Percentiles rank a stretch among this genome's conserved stretches.
Evolutionary conservation across 805 yeast species (phyloP).

Genomic region (Ogataea chonburiensis): DNA sequence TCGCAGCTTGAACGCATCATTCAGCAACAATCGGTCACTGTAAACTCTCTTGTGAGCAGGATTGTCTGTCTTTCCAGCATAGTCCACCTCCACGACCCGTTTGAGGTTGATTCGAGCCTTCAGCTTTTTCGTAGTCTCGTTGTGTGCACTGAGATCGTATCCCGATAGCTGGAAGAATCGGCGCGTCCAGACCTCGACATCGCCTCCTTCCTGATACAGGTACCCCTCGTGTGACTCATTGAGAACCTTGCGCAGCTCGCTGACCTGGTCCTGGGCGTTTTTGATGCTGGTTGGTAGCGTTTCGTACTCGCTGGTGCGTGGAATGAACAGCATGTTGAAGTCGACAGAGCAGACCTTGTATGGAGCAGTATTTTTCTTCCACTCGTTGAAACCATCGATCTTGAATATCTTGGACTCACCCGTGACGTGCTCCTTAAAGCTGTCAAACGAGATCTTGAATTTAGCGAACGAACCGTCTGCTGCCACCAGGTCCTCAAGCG

Average conservation of each 20-base stretch:
- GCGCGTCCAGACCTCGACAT: slow-evolving; percentile 68
- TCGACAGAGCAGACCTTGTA: slow-evolving; percentile 65
- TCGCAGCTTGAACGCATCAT: slow-evolving; percentile 70
- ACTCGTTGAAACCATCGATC: slow-evolving; percentile 74
- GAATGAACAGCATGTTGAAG: slow-evolving; percentile 66
- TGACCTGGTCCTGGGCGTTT: slow-evolving; percentile 45
- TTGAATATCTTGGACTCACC: slow-evolving; percentile 52
- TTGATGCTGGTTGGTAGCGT: slow-evolving; percentile 68
- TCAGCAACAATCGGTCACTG: slow-evolving; percentile 67
- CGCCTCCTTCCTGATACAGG: slow-evolving; percentile 90
- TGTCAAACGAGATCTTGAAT: slow-evolving; percentile 62
- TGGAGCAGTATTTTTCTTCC: slow-evolving; percentile 59
- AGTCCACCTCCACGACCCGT: slow-evolving; percentile 56
- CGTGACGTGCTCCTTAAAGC: slow-evolving; percentile 53
- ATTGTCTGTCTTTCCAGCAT: slow-evolving; percentile 38
- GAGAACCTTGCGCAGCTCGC: slow-evolving; percentile 33
- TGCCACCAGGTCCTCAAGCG: slow-evolving; percentile 66
- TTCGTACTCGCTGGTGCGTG: slow-evolving; percentile 59
- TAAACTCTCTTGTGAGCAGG: slow-evolving; percentile 44
- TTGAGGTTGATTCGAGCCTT: slow-evolving; percentile 74
- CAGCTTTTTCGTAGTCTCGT: slow-evolving; percentile 64
- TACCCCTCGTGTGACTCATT: slow-evolving; percentile 55
- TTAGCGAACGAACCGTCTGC: slow-evolving; percentile 88
- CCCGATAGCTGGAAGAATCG: slow-evolving; percentile 76
- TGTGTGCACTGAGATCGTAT: slow-evolving; percentile 69